phyloP scores from a whole-genome alignment of 768 basidiomycete genomes.

The Mycena galericulata region DNA sequence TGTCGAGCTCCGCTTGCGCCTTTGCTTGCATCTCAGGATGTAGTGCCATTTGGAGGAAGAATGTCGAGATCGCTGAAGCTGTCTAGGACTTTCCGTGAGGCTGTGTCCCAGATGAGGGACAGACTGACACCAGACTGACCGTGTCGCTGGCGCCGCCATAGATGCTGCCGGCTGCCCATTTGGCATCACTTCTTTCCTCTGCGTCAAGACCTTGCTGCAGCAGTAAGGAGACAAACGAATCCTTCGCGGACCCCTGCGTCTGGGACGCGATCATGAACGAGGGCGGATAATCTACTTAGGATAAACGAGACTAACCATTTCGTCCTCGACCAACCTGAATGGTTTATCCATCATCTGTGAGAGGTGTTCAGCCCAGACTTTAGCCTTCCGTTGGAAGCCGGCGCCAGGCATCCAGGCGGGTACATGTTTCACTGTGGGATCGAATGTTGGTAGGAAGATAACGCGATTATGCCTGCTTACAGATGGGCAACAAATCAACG shows the following conservation, averaged over 20 bases:
- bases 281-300: not conserved
- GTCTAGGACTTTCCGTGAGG: constrained; percentile 28
- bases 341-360: constrained; percentile 48
- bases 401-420: constrained; percentile 59
- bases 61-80: constrained; percentile 32
- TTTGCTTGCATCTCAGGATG: constrained; percentile 41
- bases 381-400: constrained; percentile 51
- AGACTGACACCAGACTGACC: constrained; percentile 9
- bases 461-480: constrained; percentile 2
- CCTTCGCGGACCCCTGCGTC: constrained; percentile 4
- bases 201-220: not conserved
- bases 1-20: constrained; percentile 45
- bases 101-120: no score
- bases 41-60: constrained; percentile 43
- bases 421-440: constrained; percentile 48
- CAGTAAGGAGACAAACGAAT: constrained; percentile 21
- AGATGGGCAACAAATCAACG: constrained; percentile 52
- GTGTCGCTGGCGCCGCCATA: constrained; percentile 41
- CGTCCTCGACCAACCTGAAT: constrained; percentile 42
- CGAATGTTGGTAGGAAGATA: not conserved
- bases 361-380: constrained; percentile 46
- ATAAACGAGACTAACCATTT: constrained; percentile 38
- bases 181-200: constrained; percentile 13
- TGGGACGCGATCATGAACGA: not conserved
- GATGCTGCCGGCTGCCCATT: constrained; percentile 27